These are phyloP conservation scores for Cercospora brassicicola DNA, from an alignment of 2,329 filamentous ascomycete genomes.

Conservation along the genomic window DNA sequence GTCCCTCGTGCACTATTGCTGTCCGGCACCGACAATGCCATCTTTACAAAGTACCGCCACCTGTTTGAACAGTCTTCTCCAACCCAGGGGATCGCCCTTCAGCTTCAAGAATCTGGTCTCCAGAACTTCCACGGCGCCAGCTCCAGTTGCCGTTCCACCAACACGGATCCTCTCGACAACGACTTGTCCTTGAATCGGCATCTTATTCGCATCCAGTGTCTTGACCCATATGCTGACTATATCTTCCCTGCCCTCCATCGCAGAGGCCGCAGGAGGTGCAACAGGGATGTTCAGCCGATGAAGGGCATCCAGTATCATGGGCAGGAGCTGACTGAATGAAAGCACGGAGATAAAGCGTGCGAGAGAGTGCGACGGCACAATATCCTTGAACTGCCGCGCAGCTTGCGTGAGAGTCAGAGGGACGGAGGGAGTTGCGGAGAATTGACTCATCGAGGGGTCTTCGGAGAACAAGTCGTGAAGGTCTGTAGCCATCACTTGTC, in stretches of 20 bases:
- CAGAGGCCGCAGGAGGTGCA: constrained; percentile 44
- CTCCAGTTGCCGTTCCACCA: constrained; percentile 34
- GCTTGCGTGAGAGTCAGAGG: constrained; percentile 85
- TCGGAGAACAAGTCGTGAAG: constrained; percentile 69
- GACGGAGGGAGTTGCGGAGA: constrained; percentile 74
- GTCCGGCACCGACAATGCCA: constrained; percentile 54
- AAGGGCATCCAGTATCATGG: constrained; percentile 76
- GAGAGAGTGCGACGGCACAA: constrained; percentile 81
- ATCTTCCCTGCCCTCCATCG: constrained; percentile 51
- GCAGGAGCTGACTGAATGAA: constrained; percentile 70
- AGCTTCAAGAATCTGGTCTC: constrained; percentile 91
- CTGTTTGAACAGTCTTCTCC: constrained; percentile 95
- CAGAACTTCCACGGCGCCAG: constrained; percentile 58
- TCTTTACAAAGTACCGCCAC: constrained; percentile 86
- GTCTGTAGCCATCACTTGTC: constrained; percentile 36
- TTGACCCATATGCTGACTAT: constrained; percentile 63
- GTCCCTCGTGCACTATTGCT: background rate
- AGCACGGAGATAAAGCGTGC: constrained; percentile 90
- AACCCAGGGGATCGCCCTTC: constrained; percentile 94
- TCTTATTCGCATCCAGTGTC: constrained; percentile 69
- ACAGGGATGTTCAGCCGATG: constrained; percentile 82
- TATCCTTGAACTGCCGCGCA: constrained; percentile 84
- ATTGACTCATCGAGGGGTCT: constrained; percentile 82
- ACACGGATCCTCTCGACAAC: constrained; percentile 66
- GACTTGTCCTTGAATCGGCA: constrained; percentile 73